Evolutionary conservation across 371 early-diverging fungal species (phyloP).

Genomic region (Choanephora cucurbitarum): DNA sequence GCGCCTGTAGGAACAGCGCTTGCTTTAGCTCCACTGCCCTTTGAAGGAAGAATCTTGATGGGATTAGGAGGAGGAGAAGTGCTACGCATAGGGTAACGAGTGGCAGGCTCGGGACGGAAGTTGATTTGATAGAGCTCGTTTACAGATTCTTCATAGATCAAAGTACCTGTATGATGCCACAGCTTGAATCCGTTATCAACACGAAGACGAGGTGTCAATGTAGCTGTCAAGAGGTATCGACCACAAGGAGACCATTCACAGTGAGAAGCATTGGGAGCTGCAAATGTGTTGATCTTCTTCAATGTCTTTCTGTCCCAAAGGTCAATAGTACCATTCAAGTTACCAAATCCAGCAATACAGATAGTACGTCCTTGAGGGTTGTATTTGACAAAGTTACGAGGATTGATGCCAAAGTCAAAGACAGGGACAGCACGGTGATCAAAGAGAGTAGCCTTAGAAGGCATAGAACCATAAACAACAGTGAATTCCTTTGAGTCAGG

Average conservation of each 20-base stretch:
- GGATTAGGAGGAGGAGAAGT: constrained; percentile 68
- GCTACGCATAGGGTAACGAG: constrained; percentile 68
- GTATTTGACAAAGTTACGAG: constrained; percentile 87
- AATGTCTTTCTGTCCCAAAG: constrained; percentile 88
- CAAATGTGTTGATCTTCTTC: constrained; percentile 76
- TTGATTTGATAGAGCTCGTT: constrained; percentile 89
- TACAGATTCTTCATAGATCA: constrained; percentile 73
- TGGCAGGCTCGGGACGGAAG: constrained; percentile 70
- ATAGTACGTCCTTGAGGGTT: constrained; percentile 89
- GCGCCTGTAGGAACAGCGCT: constrained; percentile 59
- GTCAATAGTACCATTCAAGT: constrained; percentile 91
- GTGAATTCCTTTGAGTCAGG: constrained; percentile 95
- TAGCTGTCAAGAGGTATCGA: constrained; percentile 89
- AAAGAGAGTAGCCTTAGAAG: constrained; percentile 89
- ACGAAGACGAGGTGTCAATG: constrained; percentile 89
- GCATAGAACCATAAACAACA: constrained; percentile 95
- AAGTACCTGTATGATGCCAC: constrained; percentile 93
- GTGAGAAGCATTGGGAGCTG: constrained; percentile 80
- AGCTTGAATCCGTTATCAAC: constrained; percentile 97
- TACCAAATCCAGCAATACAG: constrained; percentile 93
- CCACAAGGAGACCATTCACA: constrained; percentile 95
- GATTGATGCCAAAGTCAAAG: constrained; percentile 82
- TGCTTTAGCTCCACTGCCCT: constrained; percentile 38
- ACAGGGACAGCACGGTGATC: constrained; percentile 85
- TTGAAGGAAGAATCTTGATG: constrained; percentile 36